These are phyloP conservation scores for Mimosa pudica DNA, from an alignment of 306 rosid genomes.

Conservation along the genomic window DNA sequence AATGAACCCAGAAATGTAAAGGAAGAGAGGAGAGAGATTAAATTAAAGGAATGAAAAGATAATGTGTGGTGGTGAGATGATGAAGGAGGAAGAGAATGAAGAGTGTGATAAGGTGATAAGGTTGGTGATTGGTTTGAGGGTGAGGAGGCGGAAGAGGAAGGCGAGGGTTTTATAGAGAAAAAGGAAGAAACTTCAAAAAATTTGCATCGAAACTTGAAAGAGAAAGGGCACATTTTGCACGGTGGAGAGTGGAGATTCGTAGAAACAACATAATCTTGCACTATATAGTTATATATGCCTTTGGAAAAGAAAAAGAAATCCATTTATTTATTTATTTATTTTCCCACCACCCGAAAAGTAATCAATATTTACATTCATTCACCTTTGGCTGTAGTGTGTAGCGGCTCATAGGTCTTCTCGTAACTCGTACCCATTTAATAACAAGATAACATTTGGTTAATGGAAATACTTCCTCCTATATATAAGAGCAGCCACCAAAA, in stretches of 20 bases:
- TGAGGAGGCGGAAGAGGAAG: not conserved
- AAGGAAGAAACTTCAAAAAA: not conserved
- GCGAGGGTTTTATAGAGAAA: constrained; percentile 1
- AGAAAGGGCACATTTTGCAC: constrained; percentile 39
- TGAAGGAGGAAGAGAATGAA: not conserved
- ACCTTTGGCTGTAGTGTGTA: no score
- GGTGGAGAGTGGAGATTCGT: constrained; percentile 22
- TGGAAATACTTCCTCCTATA: no score
- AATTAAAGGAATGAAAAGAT: not conserved
- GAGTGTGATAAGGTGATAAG: not conserved
- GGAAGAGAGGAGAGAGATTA: not conserved
- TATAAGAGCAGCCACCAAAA: no score
- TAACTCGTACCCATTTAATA: no score
- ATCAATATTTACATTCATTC: no score
- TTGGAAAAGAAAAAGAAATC: not conserved
- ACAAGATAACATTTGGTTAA: no score
- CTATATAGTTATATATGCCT: not conserved
- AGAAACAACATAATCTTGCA: not conserved
- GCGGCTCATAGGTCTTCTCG: no score
- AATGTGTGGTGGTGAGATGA: not conserved
- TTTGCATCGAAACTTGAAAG: not conserved
- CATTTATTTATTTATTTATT: not conserved
- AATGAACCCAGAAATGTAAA: not conserved
- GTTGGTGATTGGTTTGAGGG: not conserved
- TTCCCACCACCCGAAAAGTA: not conserved